Conservation (phyloP, 108 stramenopile genomes). For the Hondaea fermentalgiana region DNA sequence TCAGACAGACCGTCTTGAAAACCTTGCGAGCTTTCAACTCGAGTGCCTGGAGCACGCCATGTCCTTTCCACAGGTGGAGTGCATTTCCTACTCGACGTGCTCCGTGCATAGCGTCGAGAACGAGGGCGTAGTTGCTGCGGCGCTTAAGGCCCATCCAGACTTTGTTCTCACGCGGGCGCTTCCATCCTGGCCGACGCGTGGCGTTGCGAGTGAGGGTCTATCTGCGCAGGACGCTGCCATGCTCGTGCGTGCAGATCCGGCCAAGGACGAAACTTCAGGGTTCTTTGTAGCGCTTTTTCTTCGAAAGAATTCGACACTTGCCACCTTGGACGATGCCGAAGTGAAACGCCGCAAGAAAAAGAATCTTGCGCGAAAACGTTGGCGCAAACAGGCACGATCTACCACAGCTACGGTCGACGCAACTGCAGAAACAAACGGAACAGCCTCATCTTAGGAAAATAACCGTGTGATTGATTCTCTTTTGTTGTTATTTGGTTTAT, state of each 20-base stretch:
- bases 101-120: conserved; percentile 84
- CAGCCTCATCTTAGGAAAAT: too few species aligned
- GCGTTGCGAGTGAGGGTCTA: conserved; percentile 47
- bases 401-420: not conserved
- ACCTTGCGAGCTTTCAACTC: conserved; percentile 79
- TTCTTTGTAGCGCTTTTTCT: conserved; percentile 92
- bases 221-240: conserved; percentile 55
- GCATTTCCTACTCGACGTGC: conserved; percentile 97
- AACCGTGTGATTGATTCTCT: too few species aligned
- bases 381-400: not conserved
- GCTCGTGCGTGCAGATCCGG: conserved; percentile 74
- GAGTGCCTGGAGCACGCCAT: conserved; percentile 76
- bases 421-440: too few species aligned
- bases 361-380: not conserved
- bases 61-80: conserved; percentile 65
- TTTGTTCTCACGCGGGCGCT: conserved; percentile 66
- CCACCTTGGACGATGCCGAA: not conserved
- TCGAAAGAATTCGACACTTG: conserved; percentile 26
- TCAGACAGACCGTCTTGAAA: conserved; percentile 47
- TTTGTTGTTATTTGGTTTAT: too few species aligned
- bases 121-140: conserved; percentile 75
- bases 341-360: not conserved
- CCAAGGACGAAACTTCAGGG: conserved; percentile 84
- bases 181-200: conserved; percentile 66
- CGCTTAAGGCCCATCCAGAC: conserved; percentile 47